phyloP scores from a whole-genome alignment of 1,284 basidiomycete species.

The Apiotrichum mycotoxinovorans region DNA sequence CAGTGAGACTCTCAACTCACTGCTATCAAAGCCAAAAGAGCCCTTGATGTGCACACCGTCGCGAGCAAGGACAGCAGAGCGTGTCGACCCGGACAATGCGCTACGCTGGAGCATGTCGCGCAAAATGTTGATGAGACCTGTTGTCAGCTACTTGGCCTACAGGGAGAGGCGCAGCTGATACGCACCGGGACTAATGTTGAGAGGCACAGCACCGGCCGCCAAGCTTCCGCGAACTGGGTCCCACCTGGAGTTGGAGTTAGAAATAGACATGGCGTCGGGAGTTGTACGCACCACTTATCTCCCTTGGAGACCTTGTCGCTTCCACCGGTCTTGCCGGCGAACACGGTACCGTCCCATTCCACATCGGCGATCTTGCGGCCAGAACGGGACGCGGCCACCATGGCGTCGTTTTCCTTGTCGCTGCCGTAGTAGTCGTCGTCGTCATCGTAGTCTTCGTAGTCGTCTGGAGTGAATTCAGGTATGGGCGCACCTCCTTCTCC shows the following conservation, averaged over 20 bases:
- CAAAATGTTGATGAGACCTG: constrained; percentile 67
- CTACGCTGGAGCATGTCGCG: constrained; percentile 58
- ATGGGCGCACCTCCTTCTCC: constrained; percentile 1
- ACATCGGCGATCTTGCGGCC: constrained; percentile 15
- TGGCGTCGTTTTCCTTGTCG: not conserved
- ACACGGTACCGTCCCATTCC: constrained; percentile 39
- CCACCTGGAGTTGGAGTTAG: constrained; percentile 36
- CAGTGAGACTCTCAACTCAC: constrained; percentile 56
- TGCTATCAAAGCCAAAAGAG: constrained; percentile 62
- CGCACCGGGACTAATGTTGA: constrained; percentile 68
- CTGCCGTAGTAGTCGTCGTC: constrained; percentile 1
- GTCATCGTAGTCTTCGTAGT: constrained; percentile 13
- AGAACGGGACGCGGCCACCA: not conserved
- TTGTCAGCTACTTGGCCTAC: not conserved
- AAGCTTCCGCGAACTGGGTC: constrained; percentile 27
- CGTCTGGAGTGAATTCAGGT: constrained; percentile 3
- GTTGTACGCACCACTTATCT: constrained; percentile 42
- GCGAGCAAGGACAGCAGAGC: constrained; percentile 64
- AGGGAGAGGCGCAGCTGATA: not conserved
- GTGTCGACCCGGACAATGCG: constrained; percentile 56
- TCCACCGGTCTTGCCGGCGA: constrained; percentile 29
- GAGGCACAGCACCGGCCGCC: constrained; percentile 50
- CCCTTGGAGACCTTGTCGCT: constrained; percentile 27
- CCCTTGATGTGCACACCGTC: constrained; percentile 62
- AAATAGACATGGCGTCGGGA: too few relatives aligned